Base-by-base conservation (phyloP, 305 asterid species). In the Fraxinus albicans region DNA sequence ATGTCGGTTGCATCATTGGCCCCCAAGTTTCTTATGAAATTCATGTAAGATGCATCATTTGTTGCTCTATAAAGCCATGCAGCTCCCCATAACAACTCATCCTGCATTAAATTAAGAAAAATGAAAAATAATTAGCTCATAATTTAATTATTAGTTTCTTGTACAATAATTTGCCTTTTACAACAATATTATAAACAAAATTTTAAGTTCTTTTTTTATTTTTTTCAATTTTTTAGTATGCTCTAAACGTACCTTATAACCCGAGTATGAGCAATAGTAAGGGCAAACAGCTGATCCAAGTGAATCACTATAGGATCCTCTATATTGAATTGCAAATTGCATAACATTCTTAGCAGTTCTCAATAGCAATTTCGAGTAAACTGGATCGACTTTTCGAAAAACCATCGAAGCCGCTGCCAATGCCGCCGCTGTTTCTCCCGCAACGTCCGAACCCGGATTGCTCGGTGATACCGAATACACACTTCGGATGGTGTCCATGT, bases 401-500 rank as follows among this genome's bases (percentile, higher is more conserved):
- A 92, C 99, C 10, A 96, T 33, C 8, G 98, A 94, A 6, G 99
- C 98, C 0, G 99, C 92, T 0, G 99, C 99, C 76, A 96, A 81
- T 5, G 99, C 98, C 0, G 99, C 98, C 0, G 99, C 98, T 0
- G 97, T 96, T 84, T 96, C 99, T 2, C 88, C 99, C 0, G 98
- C 98, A 2, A 96, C 98, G 60, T 96, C 99, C 0, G 99, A 93
- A 4, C 99, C 99, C 0, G 98, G 99, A 69, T 91, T 93, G 75
- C 17, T 34, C 0, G 91, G 74, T 0, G 98, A 91, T 10, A 96
- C 96, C 0, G 83, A 93, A 76, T 89, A 96, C 2, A 91, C 96
- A 23, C 60, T 88, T 27, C 99, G 84, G 1, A 79, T 15, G 0
- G 98, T 89, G 90, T 93, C 99, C 97, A 96, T 94, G 42, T 95